These are phyloP conservation scores for Entomortierella beljakovae DNA, from an alignment of 192 early-diverging fungal genomes.

Conservation along the genomic window DNA sequence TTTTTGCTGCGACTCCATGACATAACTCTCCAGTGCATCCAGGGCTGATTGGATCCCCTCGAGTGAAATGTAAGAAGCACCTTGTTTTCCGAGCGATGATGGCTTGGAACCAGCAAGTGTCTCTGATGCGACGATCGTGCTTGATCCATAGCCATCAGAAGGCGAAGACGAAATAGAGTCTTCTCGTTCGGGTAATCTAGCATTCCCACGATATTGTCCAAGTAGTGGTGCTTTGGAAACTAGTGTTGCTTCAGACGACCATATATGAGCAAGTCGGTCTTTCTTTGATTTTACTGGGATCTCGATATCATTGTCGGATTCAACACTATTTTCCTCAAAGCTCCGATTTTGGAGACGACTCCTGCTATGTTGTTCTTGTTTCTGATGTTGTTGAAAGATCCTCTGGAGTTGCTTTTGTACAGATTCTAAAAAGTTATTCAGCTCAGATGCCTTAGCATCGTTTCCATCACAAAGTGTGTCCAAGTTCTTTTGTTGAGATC, in stretches of 20 bases:
- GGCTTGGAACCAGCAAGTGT: neutral
- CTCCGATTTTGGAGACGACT: neutral
- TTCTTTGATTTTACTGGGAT: neutral
- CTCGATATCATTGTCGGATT: neutral
- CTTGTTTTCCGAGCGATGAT: neutral
- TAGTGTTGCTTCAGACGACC: conserved; percentile 17
- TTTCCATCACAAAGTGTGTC: neutral
- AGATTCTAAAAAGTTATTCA: conserved; percentile 8
- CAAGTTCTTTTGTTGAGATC: conserved; percentile 28
- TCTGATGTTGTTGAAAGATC: conserved; percentile 26
- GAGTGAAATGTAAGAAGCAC: conserved; percentile 8
- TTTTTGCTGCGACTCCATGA: conserved; percentile 37
- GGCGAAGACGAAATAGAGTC: conserved; percentile 19
- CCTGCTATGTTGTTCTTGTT: conserved; percentile 1
- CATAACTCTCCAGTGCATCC: conserved; percentile 39
- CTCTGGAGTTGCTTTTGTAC: conserved; percentile 20
- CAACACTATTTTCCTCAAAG: neutral
- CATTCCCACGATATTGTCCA: neutral
- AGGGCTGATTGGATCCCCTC: conserved; percentile 35
- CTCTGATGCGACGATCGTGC: conserved; percentile 2
- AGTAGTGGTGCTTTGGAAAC: neutral
- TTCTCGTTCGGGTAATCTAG: neutral
- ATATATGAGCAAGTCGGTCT: conserved; percentile 11
- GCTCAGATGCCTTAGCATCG: conserved; percentile 14
- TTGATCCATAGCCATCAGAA: neutral